These are phyloP conservation scores for Alternaria ethzedia DNA, from an alignment of 2,329 filamentous ascomycete genomes.

Conservation along the genomic window DNA sequence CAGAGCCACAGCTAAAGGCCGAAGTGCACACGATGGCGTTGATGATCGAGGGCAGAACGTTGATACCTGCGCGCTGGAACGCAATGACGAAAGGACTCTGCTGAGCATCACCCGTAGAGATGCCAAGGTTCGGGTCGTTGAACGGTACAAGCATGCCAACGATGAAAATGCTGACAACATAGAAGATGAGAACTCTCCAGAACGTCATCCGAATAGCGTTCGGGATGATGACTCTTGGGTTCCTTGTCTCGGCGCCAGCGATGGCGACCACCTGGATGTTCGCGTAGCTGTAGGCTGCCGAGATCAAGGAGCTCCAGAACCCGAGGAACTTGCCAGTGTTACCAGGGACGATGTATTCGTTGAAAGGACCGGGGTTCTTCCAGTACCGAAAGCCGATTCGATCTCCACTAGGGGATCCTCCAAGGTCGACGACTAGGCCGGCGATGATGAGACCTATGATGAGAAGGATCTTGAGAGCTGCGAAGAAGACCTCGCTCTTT, in stretches of 20 bases:
- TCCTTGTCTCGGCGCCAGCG: conserved; percentile 38
- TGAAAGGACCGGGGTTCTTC: conserved; percentile 65
- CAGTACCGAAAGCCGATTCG: conserved; percentile 69
- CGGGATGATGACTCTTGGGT: conserved; percentile 53
- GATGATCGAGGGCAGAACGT: conserved; percentile 71
- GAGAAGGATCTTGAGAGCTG: conserved; percentile 53
- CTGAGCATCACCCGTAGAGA: conserved; percentile 46
- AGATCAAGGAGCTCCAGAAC: conserved; percentile 60
- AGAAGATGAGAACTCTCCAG: conserved; percentile 61
- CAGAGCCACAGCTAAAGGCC: conserved; percentile 50
- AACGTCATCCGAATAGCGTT: conserved; percentile 61
- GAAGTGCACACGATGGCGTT: conserved; percentile 78
- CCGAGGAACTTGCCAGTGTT: conserved; percentile 67
- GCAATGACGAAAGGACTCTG: conserved; percentile 63
- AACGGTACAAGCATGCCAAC: conserved; percentile 64
- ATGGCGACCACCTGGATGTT: conserved; percentile 38
- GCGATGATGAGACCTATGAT: conserved; percentile 38
- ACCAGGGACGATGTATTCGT: conserved; percentile 56
- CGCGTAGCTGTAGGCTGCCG: conserved; percentile 52
- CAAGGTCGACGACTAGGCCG: conserved; percentile 37
- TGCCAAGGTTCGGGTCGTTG: conserved; percentile 57
- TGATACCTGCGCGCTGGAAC: conserved; percentile 69
- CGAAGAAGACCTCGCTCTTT: conserved; percentile 57
- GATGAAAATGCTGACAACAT: conserved; percentile 56
- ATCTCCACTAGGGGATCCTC: conserved; percentile 35